These are phyloP conservation scores for Bromus sterilis DNA, from an alignment of 176 grass and related monocot species.

Conservation along the genomic window DNA sequence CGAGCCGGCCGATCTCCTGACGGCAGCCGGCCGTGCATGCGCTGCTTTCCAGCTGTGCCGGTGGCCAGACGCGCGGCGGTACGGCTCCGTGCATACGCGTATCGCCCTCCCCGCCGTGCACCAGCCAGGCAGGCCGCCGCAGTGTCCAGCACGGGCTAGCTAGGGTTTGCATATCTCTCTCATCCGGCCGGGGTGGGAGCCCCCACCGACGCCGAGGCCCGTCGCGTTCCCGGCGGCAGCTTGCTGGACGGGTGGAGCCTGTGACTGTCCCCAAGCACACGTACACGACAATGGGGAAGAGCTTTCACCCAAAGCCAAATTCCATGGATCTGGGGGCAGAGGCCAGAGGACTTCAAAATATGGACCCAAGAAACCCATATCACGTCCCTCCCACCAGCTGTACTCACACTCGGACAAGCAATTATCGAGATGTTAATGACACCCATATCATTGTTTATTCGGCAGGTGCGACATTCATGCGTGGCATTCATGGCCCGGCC, in stretches of 20 bases:
- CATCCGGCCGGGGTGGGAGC: no score
- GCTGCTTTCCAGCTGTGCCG: no score
- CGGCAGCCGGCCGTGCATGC: no score
- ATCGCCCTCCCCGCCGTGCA: no score
- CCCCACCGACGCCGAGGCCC: no score
- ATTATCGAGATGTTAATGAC: no score
- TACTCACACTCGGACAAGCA: background rate
- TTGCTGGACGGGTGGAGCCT: background rate
- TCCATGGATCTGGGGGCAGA: background rate
- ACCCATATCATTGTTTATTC: background rate
- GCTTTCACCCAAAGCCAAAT: background rate
- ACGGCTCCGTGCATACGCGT: no score
- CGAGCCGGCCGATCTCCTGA: background rate
- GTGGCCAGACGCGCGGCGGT: no score
- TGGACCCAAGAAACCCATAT: background rate
- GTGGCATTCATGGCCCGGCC: background rate
- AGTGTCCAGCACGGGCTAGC: no score
- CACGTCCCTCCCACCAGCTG: background rate
- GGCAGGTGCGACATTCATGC: background rate
- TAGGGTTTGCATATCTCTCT: no score
- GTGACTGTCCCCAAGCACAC: background rate
- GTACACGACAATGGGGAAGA: background rate
- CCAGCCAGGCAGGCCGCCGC: no score
- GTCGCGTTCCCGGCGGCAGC: no score
- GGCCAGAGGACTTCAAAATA: background rate